Conservation (phyloP, 371 early-diverging fungal genomes). For the Mortierella sp. region DNA sequence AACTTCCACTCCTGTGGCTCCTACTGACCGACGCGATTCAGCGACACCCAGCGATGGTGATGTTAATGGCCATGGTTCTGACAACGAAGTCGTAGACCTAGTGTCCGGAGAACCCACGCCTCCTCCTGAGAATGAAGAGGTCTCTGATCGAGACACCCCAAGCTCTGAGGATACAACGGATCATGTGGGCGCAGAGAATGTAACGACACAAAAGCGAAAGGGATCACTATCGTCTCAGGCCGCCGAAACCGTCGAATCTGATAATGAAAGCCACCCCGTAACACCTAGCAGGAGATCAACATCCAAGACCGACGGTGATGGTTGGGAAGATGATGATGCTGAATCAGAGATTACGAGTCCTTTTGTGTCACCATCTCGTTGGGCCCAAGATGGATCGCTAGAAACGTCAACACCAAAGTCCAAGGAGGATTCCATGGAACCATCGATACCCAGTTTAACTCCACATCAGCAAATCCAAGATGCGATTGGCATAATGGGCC, state of each 20-base stretch:
- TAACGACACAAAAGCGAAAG: constrained; percentile 7
- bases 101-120: no score
- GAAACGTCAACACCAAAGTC: constrained; percentile 29
- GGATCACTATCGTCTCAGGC: constrained; percentile 20
- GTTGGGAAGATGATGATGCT: constrained; percentile 50
- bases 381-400: constrained; percentile 19
- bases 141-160: no score
- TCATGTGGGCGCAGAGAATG: not conserved
- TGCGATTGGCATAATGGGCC: constrained; percentile 9
- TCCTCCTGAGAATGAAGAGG: no score
- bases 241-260: constrained; percentile 20
- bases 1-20: no score
- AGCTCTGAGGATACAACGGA: no score
- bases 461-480: constrained; percentile 29
- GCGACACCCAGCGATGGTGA: no score
- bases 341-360: constrained; percentile 17
- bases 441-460: constrained; percentile 7
- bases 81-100: no score
- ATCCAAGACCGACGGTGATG: constrained; percentile 32
- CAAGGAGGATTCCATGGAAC: not conserved
- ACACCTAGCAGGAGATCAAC: constrained; percentile 35
- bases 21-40: no score
- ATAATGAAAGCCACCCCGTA: constrained; percentile 5
- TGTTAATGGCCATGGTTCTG: no score
- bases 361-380: constrained; percentile 30